A percentile compares a stretch with the other conserved stretches of the same genome.
phyloP scores from a whole-genome alignment of 2,329 filamentous ascomycete genomes.

The Magnaporthiopsis poae region DNA sequence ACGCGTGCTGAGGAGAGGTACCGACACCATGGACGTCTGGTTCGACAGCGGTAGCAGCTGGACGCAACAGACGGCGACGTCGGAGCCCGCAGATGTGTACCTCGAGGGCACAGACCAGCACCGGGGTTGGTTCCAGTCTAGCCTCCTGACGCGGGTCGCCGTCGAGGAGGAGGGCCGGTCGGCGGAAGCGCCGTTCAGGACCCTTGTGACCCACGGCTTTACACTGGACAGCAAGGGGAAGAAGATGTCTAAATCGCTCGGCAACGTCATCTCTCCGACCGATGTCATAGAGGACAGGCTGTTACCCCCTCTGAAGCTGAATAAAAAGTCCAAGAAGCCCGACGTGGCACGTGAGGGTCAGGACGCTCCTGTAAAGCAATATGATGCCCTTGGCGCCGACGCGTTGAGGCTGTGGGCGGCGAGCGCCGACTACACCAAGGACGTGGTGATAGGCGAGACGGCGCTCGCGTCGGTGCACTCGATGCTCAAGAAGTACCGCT shows the following conservation, averaged over 20 bases:
- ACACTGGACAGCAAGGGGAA: conserved; percentile 80
- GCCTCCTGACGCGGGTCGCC: conserved; percentile 75
- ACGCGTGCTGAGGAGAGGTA: conserved; percentile 60
- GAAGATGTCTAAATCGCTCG: conserved; percentile 97
- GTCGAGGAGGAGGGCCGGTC: conserved; percentile 28
- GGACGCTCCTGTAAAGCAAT: conserved; percentile 17
- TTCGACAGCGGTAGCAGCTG: conserved; percentile 97
- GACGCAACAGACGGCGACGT: conserved; percentile 41
- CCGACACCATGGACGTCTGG: conserved; percentile 98
- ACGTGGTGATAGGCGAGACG: conserved; percentile 70
- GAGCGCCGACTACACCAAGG: conserved; percentile 80
- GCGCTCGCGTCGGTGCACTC: conserved; percentile 69
- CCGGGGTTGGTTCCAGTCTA: conserved; percentile 97
- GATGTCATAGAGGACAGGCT: conserved; percentile 80
- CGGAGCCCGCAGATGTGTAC: conserved; percentile 66
- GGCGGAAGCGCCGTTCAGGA: conserved; percentile 62
- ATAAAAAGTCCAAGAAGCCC: conserved; percentile 32
- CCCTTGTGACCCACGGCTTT: conserved; percentile 90
- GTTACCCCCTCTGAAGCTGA: conserved; percentile 57
- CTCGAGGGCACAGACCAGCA: conserved; percentile 94
- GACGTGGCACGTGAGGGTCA: conserved; percentile 13
- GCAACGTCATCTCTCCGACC: conserved; percentile 72
- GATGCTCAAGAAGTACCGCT: conserved; percentile 74
- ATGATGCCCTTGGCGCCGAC: conserved; percentile 73
- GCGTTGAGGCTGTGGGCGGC: conserved; percentile 84